Evolutionary conservation across 257 asterid genomes (phyloP).

Genomic region (Capsicum chinense): DNA sequence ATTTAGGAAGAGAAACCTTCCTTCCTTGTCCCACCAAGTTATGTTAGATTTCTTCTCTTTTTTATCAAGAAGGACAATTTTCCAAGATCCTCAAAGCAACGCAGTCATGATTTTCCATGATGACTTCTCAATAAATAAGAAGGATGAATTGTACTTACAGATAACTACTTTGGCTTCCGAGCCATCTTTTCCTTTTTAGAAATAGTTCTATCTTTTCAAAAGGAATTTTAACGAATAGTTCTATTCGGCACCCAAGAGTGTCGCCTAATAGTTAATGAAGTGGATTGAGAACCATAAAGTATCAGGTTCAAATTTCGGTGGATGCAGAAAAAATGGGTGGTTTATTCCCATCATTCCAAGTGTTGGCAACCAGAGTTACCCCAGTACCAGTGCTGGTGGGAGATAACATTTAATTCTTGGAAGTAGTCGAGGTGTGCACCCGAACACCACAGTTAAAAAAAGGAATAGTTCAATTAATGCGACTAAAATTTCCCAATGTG

Average conservation of each 20-base stretch:
- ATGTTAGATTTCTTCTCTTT: slow-evolving; percentile 10
- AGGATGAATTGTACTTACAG: background rate
- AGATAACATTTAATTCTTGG: background rate
- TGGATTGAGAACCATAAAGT: background rate
- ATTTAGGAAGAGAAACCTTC: background rate
- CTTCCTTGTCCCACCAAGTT: background rate
- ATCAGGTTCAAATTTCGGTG: background rate
- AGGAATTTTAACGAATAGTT: background rate
- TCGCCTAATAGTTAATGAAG: background rate
- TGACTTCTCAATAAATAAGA: background rate
- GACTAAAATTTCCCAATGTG: background rate
- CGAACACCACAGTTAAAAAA: background rate
- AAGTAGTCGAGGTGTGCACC: background rate
- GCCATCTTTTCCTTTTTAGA: background rate
- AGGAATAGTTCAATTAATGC: background rate
- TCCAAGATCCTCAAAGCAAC: slow-evolving; percentile 4
- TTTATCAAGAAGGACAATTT: background rate
- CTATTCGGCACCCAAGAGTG: background rate
- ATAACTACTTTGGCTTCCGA: background rate
- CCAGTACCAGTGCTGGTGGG: background rate
- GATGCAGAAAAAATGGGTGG: background rate
- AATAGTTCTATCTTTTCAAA: background rate
- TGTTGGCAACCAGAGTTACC: background rate
- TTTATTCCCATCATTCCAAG: background rate
- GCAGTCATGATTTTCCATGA: background rate